Conservation (phyloP, 2,329 filamentous ascomycete species). For the Chaetomium strumarium region DNA sequence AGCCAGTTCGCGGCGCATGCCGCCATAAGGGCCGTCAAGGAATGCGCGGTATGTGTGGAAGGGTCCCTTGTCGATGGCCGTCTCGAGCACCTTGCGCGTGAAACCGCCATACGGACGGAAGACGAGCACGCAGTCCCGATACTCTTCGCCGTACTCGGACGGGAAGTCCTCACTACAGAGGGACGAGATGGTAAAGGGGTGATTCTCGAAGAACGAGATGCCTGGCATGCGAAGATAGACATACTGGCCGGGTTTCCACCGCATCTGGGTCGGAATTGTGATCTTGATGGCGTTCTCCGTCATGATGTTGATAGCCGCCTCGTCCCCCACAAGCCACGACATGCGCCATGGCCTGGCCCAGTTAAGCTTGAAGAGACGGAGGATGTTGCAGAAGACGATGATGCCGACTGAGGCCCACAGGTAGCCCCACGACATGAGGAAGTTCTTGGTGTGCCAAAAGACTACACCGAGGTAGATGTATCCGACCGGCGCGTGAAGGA, state of each 20-base stretch:
- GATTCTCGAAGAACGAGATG: conserved; percentile 84
- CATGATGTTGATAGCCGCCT: conserved; percentile 82
- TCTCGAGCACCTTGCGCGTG: conserved; percentile 77
- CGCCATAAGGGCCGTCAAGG: conserved; percentile 89
- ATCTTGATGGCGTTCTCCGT: conserved; percentile 93
- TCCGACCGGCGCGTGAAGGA: conserved; percentile 75
- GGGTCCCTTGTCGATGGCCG: conserved; percentile 75
- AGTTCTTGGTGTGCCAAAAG: conserved; percentile 96
- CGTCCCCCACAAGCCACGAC: conserved; percentile 82
- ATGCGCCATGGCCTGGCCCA: conserved; percentile 77
- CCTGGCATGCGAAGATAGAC: conserved; percentile 92
- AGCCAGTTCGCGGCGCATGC: conserved; percentile 82
- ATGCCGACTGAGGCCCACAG: conserved; percentile 75
- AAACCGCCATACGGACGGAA: conserved; percentile 91
- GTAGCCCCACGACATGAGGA: conserved; percentile 83
- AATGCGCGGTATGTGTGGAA: conserved; percentile 91
- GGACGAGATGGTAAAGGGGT: conserved; percentile 92
- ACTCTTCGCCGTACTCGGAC: conserved; percentile 82
- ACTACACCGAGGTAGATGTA: conserved; percentile 75
- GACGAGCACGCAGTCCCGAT: conserved; percentile 82
- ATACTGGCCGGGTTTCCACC: conserved; percentile 90
- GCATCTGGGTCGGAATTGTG: conserved; percentile 87
- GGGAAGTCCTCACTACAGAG: conserved; percentile 90
- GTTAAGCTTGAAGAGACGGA: conserved; percentile 79
- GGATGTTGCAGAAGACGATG: conserved; percentile 67